Evolutionary conservation across 805 yeast genomes (phyloP).

Genomic region (Monosporozyma solicola): DNA sequence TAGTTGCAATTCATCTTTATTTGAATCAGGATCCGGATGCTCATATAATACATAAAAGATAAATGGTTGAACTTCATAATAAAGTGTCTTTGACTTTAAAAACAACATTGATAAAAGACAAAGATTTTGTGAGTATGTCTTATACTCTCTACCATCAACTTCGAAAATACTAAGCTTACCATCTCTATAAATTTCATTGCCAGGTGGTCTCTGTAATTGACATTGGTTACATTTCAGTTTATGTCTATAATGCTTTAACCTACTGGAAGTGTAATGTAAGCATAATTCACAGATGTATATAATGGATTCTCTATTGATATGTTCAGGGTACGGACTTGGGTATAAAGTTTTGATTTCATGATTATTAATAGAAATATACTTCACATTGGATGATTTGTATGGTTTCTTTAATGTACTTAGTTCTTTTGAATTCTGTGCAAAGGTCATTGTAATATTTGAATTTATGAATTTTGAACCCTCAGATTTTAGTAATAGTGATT

Average conservation of each 20-base stretch:
- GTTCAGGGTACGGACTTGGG: conserved; percentile 87
- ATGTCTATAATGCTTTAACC: conserved; percentile 62
- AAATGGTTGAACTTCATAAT: conserved; percentile 93
- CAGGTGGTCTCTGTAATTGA: conserved; percentile 61
- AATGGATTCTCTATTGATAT: conserved; percentile 52
- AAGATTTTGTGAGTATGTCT: conserved; percentile 76
- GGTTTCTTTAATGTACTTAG: background rate
- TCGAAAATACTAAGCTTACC: conserved; percentile 67
- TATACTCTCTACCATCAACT: conserved; percentile 81
- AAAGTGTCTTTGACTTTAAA: conserved; percentile 81
- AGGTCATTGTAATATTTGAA: conserved; percentile 29
- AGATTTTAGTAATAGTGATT: conserved; percentile 33
- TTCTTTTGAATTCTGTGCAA: conserved; percentile 12
- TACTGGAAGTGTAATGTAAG: conserved; percentile 65
- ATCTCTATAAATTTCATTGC: conserved; percentile 81
- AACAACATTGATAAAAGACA: conserved; percentile 86
- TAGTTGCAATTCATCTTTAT: conserved; percentile 36
- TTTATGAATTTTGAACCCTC: conserved; percentile 31
- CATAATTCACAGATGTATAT: conserved; percentile 80
- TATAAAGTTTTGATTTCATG: conserved; percentile 86
- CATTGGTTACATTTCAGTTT: conserved; percentile 52
- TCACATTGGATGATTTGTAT: conserved; percentile 35
- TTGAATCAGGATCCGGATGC: conserved; percentile 30
- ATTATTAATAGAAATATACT: conserved; percentile 60
- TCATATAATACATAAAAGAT: conserved; percentile 80